A percentile compares a stretch with the other conserved stretches of the same genome.
These are phyloP conservation scores for Podospora sp. DNA, from an alignment of 495 filamentous ascomycete species.

Conservation along the genomic window DNA sequence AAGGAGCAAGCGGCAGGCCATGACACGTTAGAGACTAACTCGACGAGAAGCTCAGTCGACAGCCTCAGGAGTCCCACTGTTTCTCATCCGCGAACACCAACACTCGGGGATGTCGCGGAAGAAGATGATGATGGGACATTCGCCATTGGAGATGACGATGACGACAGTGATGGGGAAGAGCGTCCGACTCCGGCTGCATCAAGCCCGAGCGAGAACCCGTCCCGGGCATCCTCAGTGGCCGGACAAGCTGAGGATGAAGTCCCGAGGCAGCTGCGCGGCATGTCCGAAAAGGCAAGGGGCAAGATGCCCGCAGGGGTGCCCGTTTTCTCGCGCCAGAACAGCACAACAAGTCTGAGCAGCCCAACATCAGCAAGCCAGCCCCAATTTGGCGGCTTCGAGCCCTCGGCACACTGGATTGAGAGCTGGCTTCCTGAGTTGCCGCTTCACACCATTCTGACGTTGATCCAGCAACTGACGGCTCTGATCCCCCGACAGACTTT, in stretches of 20 bases:
- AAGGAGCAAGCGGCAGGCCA: constrained; percentile 64
- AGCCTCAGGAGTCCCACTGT: constrained; percentile 67
- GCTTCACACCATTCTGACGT: constrained; percentile 82
- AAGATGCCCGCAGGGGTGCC: constrained; percentile 90
- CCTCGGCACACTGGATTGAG: constrained; percentile 82
- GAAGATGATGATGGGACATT: constrained; percentile 63
- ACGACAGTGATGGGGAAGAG: constrained; percentile 76
- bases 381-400: constrained; percentile 66
- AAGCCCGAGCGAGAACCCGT: constrained; percentile 69
- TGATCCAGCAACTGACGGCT: constrained; percentile 66
- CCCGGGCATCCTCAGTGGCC: constrained; percentile 73
- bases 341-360: constrained; percentile 78
- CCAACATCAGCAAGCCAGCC: constrained; percentile 58
- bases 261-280: constrained; percentile 86
- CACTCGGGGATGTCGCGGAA: constrained; percentile 79
- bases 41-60: constrained; percentile 67
- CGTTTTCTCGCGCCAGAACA: constrained; percentile 89
- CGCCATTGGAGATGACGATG: constrained; percentile 87
- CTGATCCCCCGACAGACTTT: constrained; percentile 48
- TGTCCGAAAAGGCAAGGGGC: constrained; percentile 96
- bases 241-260: constrained; percentile 66
- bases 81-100: constrained; percentile 56
- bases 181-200: constrained; percentile 70
- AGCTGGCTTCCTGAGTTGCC: constrained; percentile 91
- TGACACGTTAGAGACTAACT: constrained; percentile 48